Evolutionary conservation across 1,284 basidiomycete genomes (phyloP).

Genomic region (Boletus sp.): DNA sequence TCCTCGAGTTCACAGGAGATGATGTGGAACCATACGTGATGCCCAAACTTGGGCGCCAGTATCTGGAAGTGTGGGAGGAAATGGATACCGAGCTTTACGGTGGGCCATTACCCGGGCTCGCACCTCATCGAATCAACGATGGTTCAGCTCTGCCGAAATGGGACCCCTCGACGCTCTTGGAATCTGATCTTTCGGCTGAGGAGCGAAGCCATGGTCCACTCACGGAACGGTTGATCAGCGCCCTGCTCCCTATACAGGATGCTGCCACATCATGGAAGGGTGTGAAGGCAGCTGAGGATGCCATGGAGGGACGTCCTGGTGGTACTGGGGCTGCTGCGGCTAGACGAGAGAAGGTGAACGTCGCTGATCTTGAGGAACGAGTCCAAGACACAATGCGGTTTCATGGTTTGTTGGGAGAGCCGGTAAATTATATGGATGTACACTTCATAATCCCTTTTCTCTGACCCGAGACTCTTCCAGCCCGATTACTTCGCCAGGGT

Average conservation of each 20-base stretch:
- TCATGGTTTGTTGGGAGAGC: constrained; percentile 60
- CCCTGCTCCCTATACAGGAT: constrained; percentile 67
- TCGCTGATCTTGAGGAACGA: constrained; percentile 66
- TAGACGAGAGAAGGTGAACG: constrained; percentile 68
- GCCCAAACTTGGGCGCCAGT: constrained; percentile 87
- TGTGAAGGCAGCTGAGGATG: constrained; percentile 75
- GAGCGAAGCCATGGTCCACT: constrained; percentile 76
- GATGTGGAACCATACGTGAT: constrained; percentile 84
- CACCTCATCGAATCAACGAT: constrained; percentile 30
- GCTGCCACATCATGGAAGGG: constrained; percentile 62
- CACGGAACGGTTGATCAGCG: constrained; percentile 78
- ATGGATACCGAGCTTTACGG: constrained; percentile 68
- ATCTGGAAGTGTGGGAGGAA: constrained; percentile 89
- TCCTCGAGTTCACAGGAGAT: constrained; percentile 84
- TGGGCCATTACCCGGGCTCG: constrained; percentile 41
- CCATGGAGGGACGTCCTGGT: constrained; percentile 77
- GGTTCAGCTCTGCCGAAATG: constrained; percentile 46
- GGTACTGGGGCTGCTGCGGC: constrained; percentile 72
- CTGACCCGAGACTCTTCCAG: constrained; percentile 40
- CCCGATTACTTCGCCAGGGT: constrained; percentile 76
- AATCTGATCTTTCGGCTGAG: constrained; percentile 62
- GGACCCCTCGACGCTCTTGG: constrained; percentile 70
- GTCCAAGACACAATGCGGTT: constrained; percentile 70
- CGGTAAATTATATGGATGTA: constrained; percentile 42
- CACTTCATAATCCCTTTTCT: constrained; percentile 4